Percentiles rank a stretch among this genome's conserved stretches.
These are phyloP conservation scores for Dendrocalamus sinicus DNA, from an alignment of 176 grass and related monocot genomes.

Conservation along the genomic window DNA sequence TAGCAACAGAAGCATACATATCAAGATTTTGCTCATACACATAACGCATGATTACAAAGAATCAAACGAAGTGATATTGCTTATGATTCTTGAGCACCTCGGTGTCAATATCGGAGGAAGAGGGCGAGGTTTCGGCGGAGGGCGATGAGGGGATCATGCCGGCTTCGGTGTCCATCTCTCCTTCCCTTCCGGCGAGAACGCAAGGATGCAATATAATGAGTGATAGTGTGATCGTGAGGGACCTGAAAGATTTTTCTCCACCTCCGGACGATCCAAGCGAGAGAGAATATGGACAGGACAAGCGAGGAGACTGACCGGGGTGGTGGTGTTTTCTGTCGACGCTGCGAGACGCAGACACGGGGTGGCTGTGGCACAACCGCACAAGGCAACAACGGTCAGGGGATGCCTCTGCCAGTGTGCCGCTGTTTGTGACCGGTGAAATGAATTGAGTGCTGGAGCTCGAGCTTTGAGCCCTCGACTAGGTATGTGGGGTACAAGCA, in stretches of 20 bases:
- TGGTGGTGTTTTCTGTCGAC: not conserved
- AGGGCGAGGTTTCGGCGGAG: constrained; percentile 67
- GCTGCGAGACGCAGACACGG: constrained; percentile 9
- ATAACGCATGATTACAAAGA: not conserved
- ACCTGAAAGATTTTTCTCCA: not conserved
- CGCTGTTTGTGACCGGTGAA: not conserved
- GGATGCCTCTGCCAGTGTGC: constrained; percentile 7
- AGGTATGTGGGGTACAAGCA: constrained; percentile 6
- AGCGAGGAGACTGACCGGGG: constrained; percentile 6
- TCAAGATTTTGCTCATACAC: not conserved
- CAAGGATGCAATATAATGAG: not conserved
- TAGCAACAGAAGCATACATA: constrained; percentile 20
- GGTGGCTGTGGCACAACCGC: not conserved
- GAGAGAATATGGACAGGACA: not conserved
- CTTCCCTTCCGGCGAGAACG: constrained; percentile 12
- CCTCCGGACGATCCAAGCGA: not conserved
- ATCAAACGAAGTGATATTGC: not conserved
- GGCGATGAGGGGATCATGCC: constrained; percentile 68
- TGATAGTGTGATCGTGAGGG: not conserved
- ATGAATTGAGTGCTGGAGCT: constrained; percentile 20
- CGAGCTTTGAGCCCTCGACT: constrained; percentile 31
- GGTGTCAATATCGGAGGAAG: constrained; percentile 87
- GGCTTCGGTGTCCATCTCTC: constrained; percentile 59
- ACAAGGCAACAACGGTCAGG: constrained; percentile 35
- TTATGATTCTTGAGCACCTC: constrained; percentile 52